Evolutionary conservation across 2,329 filamentous ascomycete species (phyloP).

Genomic region (Byssochlamys sp.): DNA sequence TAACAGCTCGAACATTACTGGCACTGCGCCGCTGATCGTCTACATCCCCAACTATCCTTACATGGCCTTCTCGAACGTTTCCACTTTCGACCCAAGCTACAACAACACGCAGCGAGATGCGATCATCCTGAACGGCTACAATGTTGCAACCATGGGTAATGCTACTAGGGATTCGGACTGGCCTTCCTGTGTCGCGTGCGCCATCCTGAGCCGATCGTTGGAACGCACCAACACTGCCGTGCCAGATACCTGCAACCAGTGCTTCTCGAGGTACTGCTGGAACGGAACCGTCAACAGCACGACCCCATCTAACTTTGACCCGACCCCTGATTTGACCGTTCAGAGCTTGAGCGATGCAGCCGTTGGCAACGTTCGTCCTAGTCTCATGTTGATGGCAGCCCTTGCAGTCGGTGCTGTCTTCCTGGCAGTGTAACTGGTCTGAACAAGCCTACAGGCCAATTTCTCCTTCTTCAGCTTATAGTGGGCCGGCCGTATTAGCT

Average conservation of each 20-base stretch:
- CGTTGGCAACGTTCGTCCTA: neutral
- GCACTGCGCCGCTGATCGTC: constrained; percentile 58
- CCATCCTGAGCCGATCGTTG: constrained; percentile 68
- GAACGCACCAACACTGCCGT: constrained; percentile 58
- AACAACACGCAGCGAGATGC: constrained; percentile 57
- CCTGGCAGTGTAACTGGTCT: neutral
- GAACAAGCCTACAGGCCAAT: neutral
- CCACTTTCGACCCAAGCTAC: constrained; percentile 64
- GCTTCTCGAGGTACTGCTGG: constrained; percentile 86
- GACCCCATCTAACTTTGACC: constrained; percentile 32
- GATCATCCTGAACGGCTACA: constrained; percentile 79
- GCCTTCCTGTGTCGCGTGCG: constrained; percentile 79
- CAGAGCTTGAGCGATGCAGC: neutral
- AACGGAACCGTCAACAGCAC: constrained; percentile 56
- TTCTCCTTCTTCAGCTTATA: neutral
- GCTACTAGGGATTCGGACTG: constrained; percentile 63
- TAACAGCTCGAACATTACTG: constrained; percentile 54
- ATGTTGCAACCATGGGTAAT: constrained; percentile 75
- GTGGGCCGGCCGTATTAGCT: neutral
- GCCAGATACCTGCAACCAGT: constrained; percentile 62
- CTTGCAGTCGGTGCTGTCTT: neutral
- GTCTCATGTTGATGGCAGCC: neutral
- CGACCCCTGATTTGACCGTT: constrained; percentile 12
- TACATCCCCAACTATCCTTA: constrained; percentile 86
- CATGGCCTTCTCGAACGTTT: constrained; percentile 63